Evolutionary conservation across 2,329 filamentous ascomycete genomes (phyloP).

Genomic region (Hysterium pulicare): DNA sequence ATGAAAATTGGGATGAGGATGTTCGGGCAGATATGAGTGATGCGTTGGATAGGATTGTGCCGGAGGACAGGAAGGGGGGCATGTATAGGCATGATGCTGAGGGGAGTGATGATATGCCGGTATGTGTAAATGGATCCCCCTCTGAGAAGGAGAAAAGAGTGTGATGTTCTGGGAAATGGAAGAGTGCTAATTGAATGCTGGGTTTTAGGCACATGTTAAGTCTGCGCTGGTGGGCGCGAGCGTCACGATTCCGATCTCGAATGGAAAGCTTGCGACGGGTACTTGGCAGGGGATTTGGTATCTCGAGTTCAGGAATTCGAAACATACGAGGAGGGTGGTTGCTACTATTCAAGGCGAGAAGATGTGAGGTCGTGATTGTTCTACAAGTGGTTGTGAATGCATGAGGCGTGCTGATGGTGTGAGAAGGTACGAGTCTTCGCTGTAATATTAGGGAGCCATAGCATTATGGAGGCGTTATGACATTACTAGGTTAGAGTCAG

Average conservation of each 20-base stretch:
- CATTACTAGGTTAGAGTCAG: no score
- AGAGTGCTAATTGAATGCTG: neutral
- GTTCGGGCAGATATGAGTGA: constrained; percentile 94
- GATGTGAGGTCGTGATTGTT: constrained; percentile 31
- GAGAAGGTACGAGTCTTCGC: no score
- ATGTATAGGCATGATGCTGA: constrained; percentile 86
- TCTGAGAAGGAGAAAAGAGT: no score
- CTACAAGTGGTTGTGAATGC: no score
- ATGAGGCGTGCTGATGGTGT: no score
- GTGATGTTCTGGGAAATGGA: constrained; percentile 3
- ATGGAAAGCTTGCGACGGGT: constrained; percentile 70
- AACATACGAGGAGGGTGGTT: constrained; percentile 77
- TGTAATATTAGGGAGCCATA: no score
- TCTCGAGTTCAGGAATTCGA: constrained; percentile 76
- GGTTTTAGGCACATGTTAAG: constrained; percentile 78
- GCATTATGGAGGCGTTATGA: no score
- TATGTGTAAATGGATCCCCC: constrained; percentile 48
- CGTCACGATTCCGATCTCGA: constrained; percentile 83
- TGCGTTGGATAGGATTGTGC: constrained; percentile 84
- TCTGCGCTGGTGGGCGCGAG: constrained; percentile 83
- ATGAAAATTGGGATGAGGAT: constrained; percentile 86
- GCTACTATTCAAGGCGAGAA: constrained; percentile 92
- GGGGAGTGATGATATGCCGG: constrained; percentile 90
- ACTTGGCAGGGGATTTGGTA: constrained; percentile 95
- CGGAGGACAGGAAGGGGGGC: constrained; percentile 60